A percentile compares a stretch with the other conserved stretches of the same genome.
These are phyloP conservation scores for Pseudogymnoascus sp. DNA, from an alignment of 2,329 filamentous ascomycete species.

Conservation along the genomic window DNA sequence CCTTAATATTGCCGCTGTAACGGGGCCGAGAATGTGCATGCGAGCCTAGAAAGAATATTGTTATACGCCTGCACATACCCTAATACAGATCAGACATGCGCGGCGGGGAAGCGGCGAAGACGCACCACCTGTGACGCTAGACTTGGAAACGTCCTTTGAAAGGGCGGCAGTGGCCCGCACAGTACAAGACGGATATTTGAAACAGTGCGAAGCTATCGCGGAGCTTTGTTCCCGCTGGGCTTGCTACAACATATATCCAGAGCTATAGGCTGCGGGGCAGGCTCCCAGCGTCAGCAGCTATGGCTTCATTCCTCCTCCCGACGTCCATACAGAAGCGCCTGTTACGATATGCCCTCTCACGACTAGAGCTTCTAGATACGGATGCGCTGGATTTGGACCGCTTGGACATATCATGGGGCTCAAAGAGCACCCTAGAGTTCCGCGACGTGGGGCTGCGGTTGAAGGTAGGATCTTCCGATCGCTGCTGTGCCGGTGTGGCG, in stretches of 20 bases:
- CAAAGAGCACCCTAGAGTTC: slow-evolving; percentile 76
- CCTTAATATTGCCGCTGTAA: neutral
- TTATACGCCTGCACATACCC: slow-evolving; percentile 1
- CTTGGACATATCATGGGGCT: slow-evolving; percentile 74
- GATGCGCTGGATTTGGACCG: slow-evolving; percentile 80
- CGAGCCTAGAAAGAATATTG: neutral
- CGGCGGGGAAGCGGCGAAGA: slow-evolving; percentile 3
- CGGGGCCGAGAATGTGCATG: neutral
- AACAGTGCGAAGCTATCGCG: neutral
- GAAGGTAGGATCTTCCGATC: slow-evolving; percentile 43
- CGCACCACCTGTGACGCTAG: slow-evolving; percentile 4
- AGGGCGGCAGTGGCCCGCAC: neutral
- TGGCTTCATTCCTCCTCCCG: slow-evolving; percentile 30
- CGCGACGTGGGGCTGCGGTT: slow-evolving; percentile 76
- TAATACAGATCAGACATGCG: slow-evolving; percentile 4
- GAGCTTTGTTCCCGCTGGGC: neutral
- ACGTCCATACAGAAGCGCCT: slow-evolving; percentile 81
- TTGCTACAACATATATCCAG: neutral
- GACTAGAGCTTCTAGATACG: slow-evolving; percentile 79
- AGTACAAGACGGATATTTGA: neutral
- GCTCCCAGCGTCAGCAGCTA: slow-evolving; percentile 13
- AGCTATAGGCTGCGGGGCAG: slow-evolving; percentile 2
- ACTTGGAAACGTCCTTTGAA: slow-evolving; percentile 1
- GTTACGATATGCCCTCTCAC: slow-evolving; percentile 75
- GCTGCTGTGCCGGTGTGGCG: neutral